Conservation (phyloP, 2,329 filamentous ascomycete genomes). For the Exophiala sideris region DNA sequence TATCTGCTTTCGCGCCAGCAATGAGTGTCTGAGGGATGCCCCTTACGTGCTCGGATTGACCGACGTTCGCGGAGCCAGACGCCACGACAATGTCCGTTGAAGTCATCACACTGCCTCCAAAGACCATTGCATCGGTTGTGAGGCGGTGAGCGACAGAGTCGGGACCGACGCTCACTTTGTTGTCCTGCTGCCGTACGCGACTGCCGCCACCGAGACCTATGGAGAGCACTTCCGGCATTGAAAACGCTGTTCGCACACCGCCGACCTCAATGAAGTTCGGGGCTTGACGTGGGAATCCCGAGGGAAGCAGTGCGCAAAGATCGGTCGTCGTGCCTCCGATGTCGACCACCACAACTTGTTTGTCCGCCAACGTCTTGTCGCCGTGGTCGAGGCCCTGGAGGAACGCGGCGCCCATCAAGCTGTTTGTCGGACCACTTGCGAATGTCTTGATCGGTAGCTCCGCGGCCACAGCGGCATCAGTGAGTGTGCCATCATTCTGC, state of each 20-base stretch:
- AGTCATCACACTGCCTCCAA: conserved; percentile 54
- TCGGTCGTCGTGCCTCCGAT: conserved; percentile 63
- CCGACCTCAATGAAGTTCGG: conserved; percentile 57
- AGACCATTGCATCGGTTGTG: conserved; percentile 47
- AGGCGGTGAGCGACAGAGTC: conserved; percentile 55
- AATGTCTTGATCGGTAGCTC: conserved; percentile 60
- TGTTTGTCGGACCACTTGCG: conserved; percentile 62
- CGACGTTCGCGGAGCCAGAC: conserved; percentile 31
- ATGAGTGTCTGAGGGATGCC: conserved; percentile 34
- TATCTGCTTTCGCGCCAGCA: conserved; percentile 35
- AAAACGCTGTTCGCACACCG: conserved; percentile 58
- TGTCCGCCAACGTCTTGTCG: conserved; percentile 25
- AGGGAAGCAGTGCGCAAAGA: conserved; percentile 55
- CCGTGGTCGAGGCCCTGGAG: conserved; percentile 39
- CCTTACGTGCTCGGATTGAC: conserved; percentile 27
- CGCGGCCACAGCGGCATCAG: conserved; percentile 53
- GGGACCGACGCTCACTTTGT: conserved; percentile 50
- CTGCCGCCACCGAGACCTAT: conserved; percentile 57
- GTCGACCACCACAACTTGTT: conserved; percentile 49
- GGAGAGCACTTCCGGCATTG: conserved; percentile 50
- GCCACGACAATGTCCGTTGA: conserved; percentile 52
- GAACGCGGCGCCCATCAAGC: conserved; percentile 61
- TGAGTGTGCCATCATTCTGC: conserved; percentile 62
- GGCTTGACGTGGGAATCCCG: conserved; percentile 59
- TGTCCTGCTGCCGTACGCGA: conserved; percentile 35